A percentile compares a stretch with the other conserved stretches of the same genome.
Evolutionary conservation across 345 rosid genomes (phyloP).

Genomic region (Tarenaya hassleriana): DNA sequence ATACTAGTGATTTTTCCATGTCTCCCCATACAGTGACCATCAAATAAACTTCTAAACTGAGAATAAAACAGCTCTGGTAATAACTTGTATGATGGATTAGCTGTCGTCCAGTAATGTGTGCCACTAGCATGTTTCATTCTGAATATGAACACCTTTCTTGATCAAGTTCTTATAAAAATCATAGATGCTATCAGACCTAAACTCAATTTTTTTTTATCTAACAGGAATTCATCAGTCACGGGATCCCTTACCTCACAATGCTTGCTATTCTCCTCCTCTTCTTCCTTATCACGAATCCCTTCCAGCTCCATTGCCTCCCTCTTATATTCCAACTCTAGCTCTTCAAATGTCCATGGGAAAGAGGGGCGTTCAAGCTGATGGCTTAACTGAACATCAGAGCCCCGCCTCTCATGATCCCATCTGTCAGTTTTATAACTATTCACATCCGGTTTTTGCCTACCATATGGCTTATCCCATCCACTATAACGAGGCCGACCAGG

Average conservation of each 20-base stretch:
- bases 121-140: no score
- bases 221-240: constrained; percentile 23
- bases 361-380: constrained; percentile 62
- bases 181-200: no score
- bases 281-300: constrained; percentile 79
- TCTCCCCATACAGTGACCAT: no score
- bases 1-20: no score
- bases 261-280: constrained; percentile 88
- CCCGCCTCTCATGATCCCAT: constrained; percentile 67
- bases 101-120: no score
- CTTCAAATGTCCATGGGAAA: constrained; percentile 62
- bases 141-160: constrained; percentile 7
- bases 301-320: constrained; percentile 71
- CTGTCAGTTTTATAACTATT: constrained; percentile 61
- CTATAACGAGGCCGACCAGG: constrained; percentile 60
- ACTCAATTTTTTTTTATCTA: constrained; percentile 19
- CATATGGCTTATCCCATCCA: constrained; percentile 70
- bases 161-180: constrained; percentile 5
- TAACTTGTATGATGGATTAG: no score
- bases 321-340: constrained; percentile 72
- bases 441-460: constrained; percentile 52
- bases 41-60: no score
- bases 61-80: no score
- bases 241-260: constrained; percentile 82
- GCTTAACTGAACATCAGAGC: constrained; percentile 47